phyloP scores from a whole-genome alignment of 2,329 filamentous ascomycete genomes.

The Immersiporthe knoxdaviesiana region DNA sequence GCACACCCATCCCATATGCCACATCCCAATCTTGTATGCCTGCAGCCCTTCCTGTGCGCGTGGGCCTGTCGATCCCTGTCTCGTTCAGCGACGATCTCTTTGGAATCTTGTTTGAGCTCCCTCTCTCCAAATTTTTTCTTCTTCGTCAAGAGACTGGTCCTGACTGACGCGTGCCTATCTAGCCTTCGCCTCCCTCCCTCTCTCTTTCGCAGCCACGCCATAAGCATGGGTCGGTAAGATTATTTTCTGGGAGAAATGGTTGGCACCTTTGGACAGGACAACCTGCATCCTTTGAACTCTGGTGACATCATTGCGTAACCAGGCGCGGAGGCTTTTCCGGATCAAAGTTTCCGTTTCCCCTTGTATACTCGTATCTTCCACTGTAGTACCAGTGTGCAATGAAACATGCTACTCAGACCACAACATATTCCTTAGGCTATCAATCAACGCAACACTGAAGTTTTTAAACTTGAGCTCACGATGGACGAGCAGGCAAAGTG shows the following conservation, averaged over 20 bases:
- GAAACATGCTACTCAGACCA: not conserved
- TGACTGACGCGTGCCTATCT: not conserved
- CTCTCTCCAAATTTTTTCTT: not conserved
- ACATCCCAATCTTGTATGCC: not conserved
- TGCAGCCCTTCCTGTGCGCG: not conserved
- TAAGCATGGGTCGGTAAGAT: not conserved
- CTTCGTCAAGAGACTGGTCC: not conserved
- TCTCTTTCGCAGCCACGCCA: not conserved
- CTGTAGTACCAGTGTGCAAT: not conserved
- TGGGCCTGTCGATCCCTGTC: constrained; percentile 1
- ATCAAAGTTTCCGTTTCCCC: not conserved
- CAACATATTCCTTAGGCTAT: not conserved
- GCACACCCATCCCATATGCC: not conserved
- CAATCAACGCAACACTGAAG: not conserved
- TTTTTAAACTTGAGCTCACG: not conserved
- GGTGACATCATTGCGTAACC: not conserved
- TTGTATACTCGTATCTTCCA: not conserved
- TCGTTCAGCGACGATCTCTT: not conserved
- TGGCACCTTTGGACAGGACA: not conserved
- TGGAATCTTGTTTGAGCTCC: not conserved
- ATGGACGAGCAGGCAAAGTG: not conserved
- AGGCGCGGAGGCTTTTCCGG: not conserved
- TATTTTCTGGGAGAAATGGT: not conserved
- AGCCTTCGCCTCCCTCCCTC: not conserved
- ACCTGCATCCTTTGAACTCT: not conserved